Conservation (phyloP, 768 basidiomycete genomes). For the Kwoniella europaea region DNA sequence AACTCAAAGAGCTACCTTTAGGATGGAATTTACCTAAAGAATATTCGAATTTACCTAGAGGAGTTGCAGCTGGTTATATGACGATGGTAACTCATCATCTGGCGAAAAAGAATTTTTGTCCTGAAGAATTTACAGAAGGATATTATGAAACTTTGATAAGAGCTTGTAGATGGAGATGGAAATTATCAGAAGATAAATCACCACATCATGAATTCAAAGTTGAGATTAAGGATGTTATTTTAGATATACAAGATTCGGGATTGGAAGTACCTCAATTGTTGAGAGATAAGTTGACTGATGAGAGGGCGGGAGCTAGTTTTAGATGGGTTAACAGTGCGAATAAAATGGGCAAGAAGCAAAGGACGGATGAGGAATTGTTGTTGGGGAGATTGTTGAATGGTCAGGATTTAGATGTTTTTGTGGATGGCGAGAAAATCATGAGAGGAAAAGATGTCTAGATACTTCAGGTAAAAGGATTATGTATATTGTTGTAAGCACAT, state of each 20-base stretch:
- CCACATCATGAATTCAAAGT: background rate
- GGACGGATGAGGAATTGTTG: background rate
- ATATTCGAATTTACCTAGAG: background rate
- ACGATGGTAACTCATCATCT: conserved; percentile 10
- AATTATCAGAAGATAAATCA: conserved; percentile 14
- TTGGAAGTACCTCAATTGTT: conserved; percentile 16
- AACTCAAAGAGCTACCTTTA: background rate
- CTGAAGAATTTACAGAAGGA: background rate
- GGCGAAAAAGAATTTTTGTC: background rate
- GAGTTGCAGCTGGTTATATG: conserved; percentile 25
- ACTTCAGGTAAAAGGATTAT: background rate
- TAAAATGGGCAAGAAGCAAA: background rate
- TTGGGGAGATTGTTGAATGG: background rate
- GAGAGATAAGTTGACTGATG: background rate
- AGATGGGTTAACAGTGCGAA: background rate
- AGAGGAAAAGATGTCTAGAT: no score
- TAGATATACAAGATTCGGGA: conserved; percentile 15
- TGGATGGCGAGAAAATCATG: background rate
- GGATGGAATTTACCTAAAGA: conserved; percentile 14
- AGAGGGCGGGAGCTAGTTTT: background rate
- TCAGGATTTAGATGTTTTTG: background rate
- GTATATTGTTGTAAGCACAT: background rate
- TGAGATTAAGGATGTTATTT: conserved; percentile 8
- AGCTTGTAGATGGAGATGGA: conserved; percentile 26
- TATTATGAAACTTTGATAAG: conserved; percentile 11